Conservation (phyloP, 805 yeast species). For the Cyberlindnera mrakii region DNA sequence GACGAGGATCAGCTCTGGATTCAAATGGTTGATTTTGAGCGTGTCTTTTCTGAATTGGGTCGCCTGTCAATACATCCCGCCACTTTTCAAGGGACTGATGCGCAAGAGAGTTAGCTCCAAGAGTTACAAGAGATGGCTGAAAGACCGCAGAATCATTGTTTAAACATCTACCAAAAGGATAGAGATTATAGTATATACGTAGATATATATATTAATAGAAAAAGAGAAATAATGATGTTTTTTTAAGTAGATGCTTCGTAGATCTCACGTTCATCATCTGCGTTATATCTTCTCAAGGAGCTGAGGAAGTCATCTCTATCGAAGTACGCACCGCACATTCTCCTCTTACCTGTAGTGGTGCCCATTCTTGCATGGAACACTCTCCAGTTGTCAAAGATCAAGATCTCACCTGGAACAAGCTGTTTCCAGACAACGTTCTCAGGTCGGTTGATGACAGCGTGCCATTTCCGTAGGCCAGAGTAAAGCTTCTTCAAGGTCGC, state of each 20-base stretch:
- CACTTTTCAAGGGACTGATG: constrained; percentile 25
- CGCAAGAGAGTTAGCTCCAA: constrained; percentile 33
- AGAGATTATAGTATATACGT: background rate
- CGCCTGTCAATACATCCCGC: constrained; percentile 29
- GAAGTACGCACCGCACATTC: constrained; percentile 70
- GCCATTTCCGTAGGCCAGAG: constrained; percentile 53
- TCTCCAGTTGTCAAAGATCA: constrained; percentile 71
- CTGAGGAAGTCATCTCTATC: constrained; percentile 62
- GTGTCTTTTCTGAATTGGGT: constrained; percentile 45
- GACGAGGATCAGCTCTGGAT: constrained; percentile 47
- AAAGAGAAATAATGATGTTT: background rate
- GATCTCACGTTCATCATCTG: constrained; percentile 40
- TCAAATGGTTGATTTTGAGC: constrained; percentile 45
- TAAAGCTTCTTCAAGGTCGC: constrained; percentile 46
- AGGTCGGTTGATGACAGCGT: constrained; percentile 40
- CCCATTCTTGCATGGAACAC: constrained; percentile 59
- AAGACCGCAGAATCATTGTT: constrained; percentile 9
- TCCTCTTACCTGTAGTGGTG: constrained; percentile 57
- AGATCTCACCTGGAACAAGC: constrained; percentile 57
- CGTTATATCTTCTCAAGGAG: constrained; percentile 36
- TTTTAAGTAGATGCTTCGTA: constrained; percentile 21
- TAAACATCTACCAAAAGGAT: background rate
- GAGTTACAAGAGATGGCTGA: constrained; percentile 29
- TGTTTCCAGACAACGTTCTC: constrained; percentile 49
- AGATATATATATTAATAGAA: background rate